Conservation (phyloP, 495 filamentous ascomycete genomes). For the Hypoxylon crocopeplum region DNA sequence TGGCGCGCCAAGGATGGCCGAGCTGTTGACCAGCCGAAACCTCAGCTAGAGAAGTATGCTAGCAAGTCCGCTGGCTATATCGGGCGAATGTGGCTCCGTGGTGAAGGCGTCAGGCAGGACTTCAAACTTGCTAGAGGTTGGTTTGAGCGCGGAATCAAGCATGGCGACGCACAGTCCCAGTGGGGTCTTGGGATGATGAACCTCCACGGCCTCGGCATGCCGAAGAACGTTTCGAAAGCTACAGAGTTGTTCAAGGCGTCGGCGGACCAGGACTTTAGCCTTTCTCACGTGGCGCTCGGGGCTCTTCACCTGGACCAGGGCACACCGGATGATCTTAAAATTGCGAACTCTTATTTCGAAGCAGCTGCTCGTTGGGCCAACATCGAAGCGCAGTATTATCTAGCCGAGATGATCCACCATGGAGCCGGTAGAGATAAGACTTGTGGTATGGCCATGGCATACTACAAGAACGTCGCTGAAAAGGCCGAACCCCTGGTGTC, state of each 20-base stretch:
- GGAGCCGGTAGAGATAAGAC: slow-evolving; percentile 81
- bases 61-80: slow-evolving; percentile 90
- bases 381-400: slow-evolving; percentile 94
- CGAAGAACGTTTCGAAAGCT: slow-evolving; percentile 74
- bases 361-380: slow-evolving; percentile 86
- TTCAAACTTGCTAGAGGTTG: slow-evolving; percentile 77
- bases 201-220: slow-evolving; percentile 82
- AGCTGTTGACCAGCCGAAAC: slow-evolving; percentile 52
- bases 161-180: slow-evolving; percentile 85
- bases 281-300: slow-evolving; percentile 84
- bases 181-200: slow-evolving; percentile 87
- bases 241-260: slow-evolving; percentile 82
- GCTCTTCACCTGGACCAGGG: slow-evolving; percentile 91
- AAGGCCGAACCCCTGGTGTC: slow-evolving; percentile 85
- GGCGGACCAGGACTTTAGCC: slow-evolving; percentile 82
- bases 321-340: slow-evolving; percentile 64
- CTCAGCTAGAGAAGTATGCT: slow-evolving; percentile 77
- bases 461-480: slow-evolving; percentile 96
- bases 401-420: slow-evolving; percentile 86
- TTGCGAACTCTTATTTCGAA: slow-evolving; percentile 88
- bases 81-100: slow-evolving; percentile 90
- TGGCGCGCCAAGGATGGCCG: slow-evolving; percentile 71
- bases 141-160: slow-evolving; percentile 82
- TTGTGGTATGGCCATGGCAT: slow-evolving; percentile 80
- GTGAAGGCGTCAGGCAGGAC: slow-evolving; percentile 85